phyloP scores from a whole-genome alignment of 2,329 filamentous ascomycete genomes.

The Mycosphaerella sp. region DNA sequence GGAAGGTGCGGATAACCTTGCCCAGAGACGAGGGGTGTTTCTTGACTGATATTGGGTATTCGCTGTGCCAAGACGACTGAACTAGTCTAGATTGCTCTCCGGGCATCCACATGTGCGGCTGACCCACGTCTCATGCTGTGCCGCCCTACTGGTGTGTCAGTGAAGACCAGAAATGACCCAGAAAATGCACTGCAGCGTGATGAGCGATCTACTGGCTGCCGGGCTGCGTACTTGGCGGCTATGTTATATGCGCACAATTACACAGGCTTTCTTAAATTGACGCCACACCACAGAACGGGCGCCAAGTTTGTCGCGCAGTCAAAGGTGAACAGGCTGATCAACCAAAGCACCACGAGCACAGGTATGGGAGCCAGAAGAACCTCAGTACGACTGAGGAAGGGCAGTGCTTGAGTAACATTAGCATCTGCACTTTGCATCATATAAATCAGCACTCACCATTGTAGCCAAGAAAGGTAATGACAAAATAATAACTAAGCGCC shows the following conservation, averaged over 20 bases:
- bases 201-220: not conserved
- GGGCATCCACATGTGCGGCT: too few relatives aligned
- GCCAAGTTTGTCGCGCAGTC: slow-evolving; percentile 48
- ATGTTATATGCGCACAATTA: slow-evolving; percentile 11
- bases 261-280: slow-evolving; percentile 40
- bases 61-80: too few relatives aligned
- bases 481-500: slow-evolving; percentile 60
- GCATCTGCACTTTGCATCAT: not conserved
- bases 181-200: not conserved
- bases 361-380: slow-evolving; percentile 57
- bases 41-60: too few relatives aligned
- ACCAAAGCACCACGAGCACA: slow-evolving; percentile 55
- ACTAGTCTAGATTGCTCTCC: too few relatives aligned
- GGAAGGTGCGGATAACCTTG: too few relatives aligned
- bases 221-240: not conserved
- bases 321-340: slow-evolving; percentile 47
- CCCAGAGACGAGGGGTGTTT: too few relatives aligned
- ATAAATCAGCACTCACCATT: slow-evolving; percentile 43
- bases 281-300: slow-evolving; percentile 47
- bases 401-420: slow-evolving; percentile 45
- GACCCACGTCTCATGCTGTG: too few relatives aligned
- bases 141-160: too few relatives aligned
- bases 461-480: slow-evolving; percentile 64
- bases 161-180: too few relatives aligned
- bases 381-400: slow-evolving; percentile 62